Evolutionary conservation across 1,139 yeast species (phyloP), one percentile per base, ranked within the genome.

Genomic region (Hemisphaericaspora xylofermentans): DNA sequence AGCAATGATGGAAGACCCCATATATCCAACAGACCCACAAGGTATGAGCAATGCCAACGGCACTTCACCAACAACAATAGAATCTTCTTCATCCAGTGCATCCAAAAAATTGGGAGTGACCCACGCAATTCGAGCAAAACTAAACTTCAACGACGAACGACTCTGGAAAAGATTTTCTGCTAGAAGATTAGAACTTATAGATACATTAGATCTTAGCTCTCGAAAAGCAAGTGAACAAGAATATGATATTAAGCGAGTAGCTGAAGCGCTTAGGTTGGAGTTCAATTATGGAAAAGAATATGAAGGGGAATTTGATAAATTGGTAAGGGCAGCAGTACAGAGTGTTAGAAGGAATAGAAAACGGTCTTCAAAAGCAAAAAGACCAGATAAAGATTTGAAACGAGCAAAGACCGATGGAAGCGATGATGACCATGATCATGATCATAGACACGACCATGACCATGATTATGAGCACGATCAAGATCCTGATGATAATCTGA

Each of bases 181-280:
- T 1, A 71, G 98, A 43, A 68, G 98, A 49, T 69, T 93, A 32
- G 96, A 89, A 62, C 71, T 93, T 43, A 93, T 93, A 32, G 97
- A 91, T 59, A 78, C 85, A 16, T 71, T 88, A 51, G 84, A 83
- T 40, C 68, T 93, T 43, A 81, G 91, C 49, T 75, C 82, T 22
- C 80, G 80, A 47, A 91, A 89, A 65, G 98, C 98, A 1, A 80
- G 91, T 43, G 98, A 93, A 59, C 98, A 93, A 60, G 97, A 91
- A 51, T 80, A 75, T 25, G 84, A 85, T 51, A 88, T 93, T 38
- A 71, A 74, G 39, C 74, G 77, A 40, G 94, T 94, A 28, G 96
- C 98, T 0, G 78, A 80, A 43, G 74, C 82, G 6, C 67, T 93
- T 39, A 68, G 95, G 50, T 66, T 70, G 2, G 98, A 93, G 64